Evolutionary conservation across 345 rosid species (phyloP).

Genomic region (Euphorbia tirucalli): DNA sequence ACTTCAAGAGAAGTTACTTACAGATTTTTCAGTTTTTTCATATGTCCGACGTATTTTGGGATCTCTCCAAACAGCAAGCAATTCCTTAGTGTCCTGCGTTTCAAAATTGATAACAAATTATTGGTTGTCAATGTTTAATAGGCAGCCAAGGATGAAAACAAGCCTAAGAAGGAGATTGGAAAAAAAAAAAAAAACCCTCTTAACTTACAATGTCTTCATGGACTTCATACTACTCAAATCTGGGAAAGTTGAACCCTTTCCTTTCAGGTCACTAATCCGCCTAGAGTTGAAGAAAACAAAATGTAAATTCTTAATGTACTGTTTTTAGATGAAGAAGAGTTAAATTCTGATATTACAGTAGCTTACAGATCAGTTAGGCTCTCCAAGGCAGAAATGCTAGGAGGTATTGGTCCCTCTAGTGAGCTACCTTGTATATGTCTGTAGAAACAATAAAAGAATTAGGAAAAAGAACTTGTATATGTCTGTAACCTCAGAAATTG

Average conservation of each 20-base stretch:
- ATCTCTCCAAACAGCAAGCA: conserved; percentile 60
- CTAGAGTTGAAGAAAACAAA: conserved; percentile 35
- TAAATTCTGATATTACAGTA: conserved; percentile 14
- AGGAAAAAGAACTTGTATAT: neutral
- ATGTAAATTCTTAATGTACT: neutral
- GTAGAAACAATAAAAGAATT: conserved; percentile 16
- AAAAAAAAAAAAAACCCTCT: conserved; percentile 5
- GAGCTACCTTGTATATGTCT: conserved; percentile 78
- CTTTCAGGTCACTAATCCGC: conserved; percentile 78
- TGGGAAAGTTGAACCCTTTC: conserved; percentile 56
- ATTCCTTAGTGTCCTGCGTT: conserved; percentile 60
- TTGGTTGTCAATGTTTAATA: neutral
- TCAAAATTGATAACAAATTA: conserved; percentile 3
- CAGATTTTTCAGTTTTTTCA: conserved; percentile 69
- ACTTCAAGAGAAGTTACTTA: conserved; percentile 35
- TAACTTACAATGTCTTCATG: conserved; percentile 76
- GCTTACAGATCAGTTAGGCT: conserved; percentile 73
- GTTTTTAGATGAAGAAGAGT: neutral
- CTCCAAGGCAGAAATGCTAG: conserved; percentile 57
- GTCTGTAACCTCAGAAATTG: neutral
- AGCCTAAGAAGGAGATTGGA: neutral
- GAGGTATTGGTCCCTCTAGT: conserved; percentile 79
- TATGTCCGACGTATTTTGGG: conserved; percentile 53
- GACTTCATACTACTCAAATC: conserved; percentile 45
- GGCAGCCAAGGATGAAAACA: neutral